Percentiles rank a stretch among this genome's conserved stretches.
Evolutionary conservation across 805 yeast species (phyloP).

Genomic region (Sporopachydermia quercuum): DNA sequence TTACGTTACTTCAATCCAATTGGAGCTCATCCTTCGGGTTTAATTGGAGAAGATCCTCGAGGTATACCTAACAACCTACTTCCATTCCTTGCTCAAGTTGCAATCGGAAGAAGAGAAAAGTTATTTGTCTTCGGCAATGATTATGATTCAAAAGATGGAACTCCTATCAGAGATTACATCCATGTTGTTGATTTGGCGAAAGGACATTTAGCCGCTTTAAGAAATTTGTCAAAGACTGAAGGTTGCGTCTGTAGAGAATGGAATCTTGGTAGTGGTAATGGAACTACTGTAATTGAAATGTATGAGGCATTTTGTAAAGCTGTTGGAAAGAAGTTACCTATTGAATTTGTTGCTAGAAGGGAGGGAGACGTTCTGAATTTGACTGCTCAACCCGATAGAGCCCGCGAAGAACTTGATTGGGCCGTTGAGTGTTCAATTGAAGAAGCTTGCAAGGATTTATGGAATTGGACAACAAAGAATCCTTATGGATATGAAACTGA

Average conservation of each 20-base stretch:
- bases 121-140: conserved; percentile 59
- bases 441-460: conserved; percentile 55
- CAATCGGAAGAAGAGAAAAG: conserved; percentile 53
- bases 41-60: conserved; percentile 67
- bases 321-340: conserved; percentile 49
- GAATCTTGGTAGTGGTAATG: conserved; percentile 74
- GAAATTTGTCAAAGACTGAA: conserved; percentile 27
- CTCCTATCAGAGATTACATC: conserved; percentile 70
- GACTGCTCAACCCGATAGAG: conserved; percentile 57
- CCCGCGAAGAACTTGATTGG: conserved; percentile 56
- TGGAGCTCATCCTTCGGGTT: conserved; percentile 75
- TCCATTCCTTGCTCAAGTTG: conserved; percentile 68
- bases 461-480: conserved; percentile 63
- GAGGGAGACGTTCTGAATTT: conserved; percentile 66
- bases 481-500: conserved; percentile 39
- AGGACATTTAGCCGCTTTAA: conserved; percentile 63
- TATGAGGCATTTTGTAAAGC: conserved; percentile 49
- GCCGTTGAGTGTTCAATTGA: conserved; percentile 37
- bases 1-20: conserved; percentile 73
- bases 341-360: conserved; percentile 50
- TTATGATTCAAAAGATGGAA: conserved; percentile 59
- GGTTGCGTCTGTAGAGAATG: conserved; percentile 54
- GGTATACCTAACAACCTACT: conserved; percentile 66
- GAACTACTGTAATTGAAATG: conserved; percentile 66
- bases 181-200: conserved; percentile 72